Conservation (phyloP, 1,139 yeast genomes). For the Yamadazyma triangularis region DNA sequence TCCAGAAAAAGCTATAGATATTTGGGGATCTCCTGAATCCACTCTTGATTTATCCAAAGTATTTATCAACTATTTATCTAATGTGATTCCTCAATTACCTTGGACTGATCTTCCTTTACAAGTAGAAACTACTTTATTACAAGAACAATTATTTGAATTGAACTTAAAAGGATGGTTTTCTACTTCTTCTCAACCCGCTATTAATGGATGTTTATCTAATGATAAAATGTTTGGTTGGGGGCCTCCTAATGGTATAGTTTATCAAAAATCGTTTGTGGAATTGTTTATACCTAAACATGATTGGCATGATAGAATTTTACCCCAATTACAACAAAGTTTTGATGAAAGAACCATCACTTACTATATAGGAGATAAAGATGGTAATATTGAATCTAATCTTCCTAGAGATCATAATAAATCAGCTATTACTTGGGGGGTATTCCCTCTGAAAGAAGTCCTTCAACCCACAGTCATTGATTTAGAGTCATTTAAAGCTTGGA, state of each 20-base stretch:
- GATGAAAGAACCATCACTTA: constrained; percentile 52
- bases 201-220: constrained; percentile 67
- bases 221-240: constrained; percentile 98
- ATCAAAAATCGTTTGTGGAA: constrained; percentile 90
- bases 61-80: constrained; percentile 71
- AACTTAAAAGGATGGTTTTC: constrained; percentile 79
- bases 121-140: constrained; percentile 88
- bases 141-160: constrained; percentile 79
- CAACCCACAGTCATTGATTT: constrained; percentile 87
- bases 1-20: constrained; percentile 60
- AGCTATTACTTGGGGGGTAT: constrained; percentile 96
- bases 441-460: constrained; percentile 79
- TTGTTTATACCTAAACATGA: constrained; percentile 75
- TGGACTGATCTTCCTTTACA: constrained; percentile 87
- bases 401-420: constrained; percentile 40
- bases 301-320: constrained; percentile 57
- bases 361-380: constrained; percentile 62
- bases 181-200: constrained; percentile 93
- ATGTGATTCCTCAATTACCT: constrained; percentile 74
- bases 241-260: constrained; percentile 82
- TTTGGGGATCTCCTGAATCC: constrained; percentile 81
- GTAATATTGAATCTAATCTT: constrained; percentile 59
- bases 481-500: constrained; percentile 89
- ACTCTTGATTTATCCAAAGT: constrained; percentile 59
- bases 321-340: constrained; percentile 44